Evolutionary conservation across 805 yeast species (phyloP).

Genomic region (Brettanomyces nanus): DNA sequence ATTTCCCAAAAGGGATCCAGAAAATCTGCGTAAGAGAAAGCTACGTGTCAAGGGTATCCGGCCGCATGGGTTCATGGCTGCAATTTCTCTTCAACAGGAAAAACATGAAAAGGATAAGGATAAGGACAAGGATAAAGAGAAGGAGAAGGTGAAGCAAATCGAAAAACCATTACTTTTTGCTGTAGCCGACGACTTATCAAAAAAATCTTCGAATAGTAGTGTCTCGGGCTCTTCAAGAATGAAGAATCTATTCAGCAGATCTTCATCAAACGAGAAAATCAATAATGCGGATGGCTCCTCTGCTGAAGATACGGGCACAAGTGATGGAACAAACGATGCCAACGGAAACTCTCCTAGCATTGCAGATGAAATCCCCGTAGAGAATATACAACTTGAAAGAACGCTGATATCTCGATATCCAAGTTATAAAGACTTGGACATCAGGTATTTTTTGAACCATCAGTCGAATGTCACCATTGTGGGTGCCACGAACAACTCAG

Average conservation of each 20-base stretch:
- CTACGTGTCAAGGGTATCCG: slow-evolving; percentile 31
- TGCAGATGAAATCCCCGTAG: neutral
- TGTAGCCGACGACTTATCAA: too few relatives aligned
- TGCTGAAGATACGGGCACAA: neutral
- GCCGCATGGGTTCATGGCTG: slow-evolving; percentile 29
- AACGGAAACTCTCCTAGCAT: neutral
- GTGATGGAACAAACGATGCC: neutral
- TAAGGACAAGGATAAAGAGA: neutral
- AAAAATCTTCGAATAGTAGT: neutral
- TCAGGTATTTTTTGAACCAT: slow-evolving; percentile 32
- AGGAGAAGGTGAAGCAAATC: too few relatives aligned
- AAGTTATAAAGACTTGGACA: slow-evolving; percentile 24
- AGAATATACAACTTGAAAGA: slow-evolving; percentile 16
- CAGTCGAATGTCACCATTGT: slow-evolving; percentile 40
- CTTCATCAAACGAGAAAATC: too few relatives aligned
- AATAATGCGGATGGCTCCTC: too few relatives aligned
- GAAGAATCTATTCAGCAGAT: neutral
- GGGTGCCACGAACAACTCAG: slow-evolving; percentile 31
- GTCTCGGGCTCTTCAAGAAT: neutral
- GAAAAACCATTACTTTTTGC: too few relatives aligned
- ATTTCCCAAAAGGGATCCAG: slow-evolving; percentile 34
- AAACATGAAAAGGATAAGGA: neutral
- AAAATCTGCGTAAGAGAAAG: slow-evolving; percentile 30
- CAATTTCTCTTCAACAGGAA: slow-evolving; percentile 12
- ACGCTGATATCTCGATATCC: slow-evolving; percentile 22